phyloP scores from a whole-genome alignment of 768 basidiomycete genomes.

The Nevesoporus exiguus region DNA sequence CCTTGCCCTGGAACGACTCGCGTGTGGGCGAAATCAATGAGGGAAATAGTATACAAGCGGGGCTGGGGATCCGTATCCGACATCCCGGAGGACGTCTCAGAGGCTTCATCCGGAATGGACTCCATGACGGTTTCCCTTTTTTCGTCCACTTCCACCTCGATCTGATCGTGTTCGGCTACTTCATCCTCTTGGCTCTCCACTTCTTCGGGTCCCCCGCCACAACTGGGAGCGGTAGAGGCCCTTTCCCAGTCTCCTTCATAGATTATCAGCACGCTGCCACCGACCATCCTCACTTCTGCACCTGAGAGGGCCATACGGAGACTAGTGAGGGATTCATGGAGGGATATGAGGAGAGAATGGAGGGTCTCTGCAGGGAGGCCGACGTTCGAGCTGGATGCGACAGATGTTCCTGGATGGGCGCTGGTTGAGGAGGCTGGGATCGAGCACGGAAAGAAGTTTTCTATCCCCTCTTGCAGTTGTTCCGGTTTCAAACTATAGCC shows the following conservation, averaged over 20 bases:
- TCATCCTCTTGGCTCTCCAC: slow-evolving; percentile 36
- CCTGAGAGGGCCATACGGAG: slow-evolving; percentile 47
- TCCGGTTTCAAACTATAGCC: slow-evolving; percentile 69
- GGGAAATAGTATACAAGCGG: slow-evolving; percentile 54
- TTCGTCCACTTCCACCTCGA: slow-evolving; percentile 35
- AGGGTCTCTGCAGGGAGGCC: slow-evolving; percentile 59
- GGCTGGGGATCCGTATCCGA: slow-evolving; percentile 3
- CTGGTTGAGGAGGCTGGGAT: slow-evolving; percentile 9
- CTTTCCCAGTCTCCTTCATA: slow-evolving; percentile 62
- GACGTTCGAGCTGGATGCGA: slow-evolving; percentile 12
- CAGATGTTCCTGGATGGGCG: slow-evolving; percentile 1
- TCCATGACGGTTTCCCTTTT: slow-evolving; percentile 21
- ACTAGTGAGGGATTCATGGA: slow-evolving; percentile 51
- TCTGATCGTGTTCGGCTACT: slow-evolving; percentile 38
- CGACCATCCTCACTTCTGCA: slow-evolving; percentile 77
- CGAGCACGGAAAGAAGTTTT: slow-evolving; percentile 70
- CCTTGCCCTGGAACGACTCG: slow-evolving; percentile 63
- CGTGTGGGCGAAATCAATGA: slow-evolving; percentile 97
- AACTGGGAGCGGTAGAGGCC: slow-evolving; percentile 32
- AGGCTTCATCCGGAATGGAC: slow-evolving; percentile 7
- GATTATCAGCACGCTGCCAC: slow-evolving; percentile 74
- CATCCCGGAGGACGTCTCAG: slow-evolving; percentile 40
- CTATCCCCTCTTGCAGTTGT: slow-evolving; percentile 74
- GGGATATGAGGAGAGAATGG: slow-evolving; percentile 51
- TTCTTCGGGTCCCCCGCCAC: slow-evolving; percentile 34